A percentile compares a stretch with the other conserved stretches of the same genome.
Evolutionary conservation across 495 filamentous ascomycete species (phyloP).

Genomic region (Penicillium alfredii): DNA sequence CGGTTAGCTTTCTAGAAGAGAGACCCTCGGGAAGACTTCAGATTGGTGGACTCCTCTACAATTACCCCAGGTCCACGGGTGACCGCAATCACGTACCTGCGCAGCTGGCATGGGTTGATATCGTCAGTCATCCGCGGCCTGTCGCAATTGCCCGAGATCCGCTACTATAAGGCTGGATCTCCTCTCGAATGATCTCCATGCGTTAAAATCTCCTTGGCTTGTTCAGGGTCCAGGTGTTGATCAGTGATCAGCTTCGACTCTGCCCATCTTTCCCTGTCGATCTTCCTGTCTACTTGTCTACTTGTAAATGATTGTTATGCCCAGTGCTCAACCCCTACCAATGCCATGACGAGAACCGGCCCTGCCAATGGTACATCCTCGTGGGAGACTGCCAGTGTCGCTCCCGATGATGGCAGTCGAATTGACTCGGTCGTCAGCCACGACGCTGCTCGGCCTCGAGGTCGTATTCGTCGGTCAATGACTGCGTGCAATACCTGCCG

Average conservation of each 20-base stretch:
- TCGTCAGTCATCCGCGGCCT: constrained; percentile 24
- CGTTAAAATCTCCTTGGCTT: constrained; percentile 7
- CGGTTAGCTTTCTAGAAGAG: constrained; percentile 30
- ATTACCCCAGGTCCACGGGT: constrained; percentile 28
- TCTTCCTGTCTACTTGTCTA: background rate
- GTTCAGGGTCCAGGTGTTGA: constrained; percentile 15
- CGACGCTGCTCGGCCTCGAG: constrained; percentile 26
- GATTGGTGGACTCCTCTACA: constrained; percentile 18
- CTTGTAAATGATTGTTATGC: constrained; percentile 11
- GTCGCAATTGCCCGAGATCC: constrained; percentile 29
- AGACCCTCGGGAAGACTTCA: constrained; percentile 5
- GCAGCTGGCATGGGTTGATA: constrained; percentile 24
- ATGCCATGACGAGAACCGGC: constrained; percentile 31
- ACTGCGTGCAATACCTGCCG: constrained; percentile 41
- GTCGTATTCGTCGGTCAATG: constrained; percentile 39
- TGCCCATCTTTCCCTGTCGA: background rate
- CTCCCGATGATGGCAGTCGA: constrained; percentile 25
- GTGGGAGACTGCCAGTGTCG: constrained; percentile 29
- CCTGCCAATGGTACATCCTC: constrained; percentile 19
- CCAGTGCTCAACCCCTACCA: constrained; percentile 1
- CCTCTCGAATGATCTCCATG: constrained; percentile 24
- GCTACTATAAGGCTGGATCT: constrained; percentile 25
- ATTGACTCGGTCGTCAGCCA: constrained; percentile 21
- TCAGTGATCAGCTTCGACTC: constrained; percentile 5
- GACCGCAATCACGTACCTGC: constrained; percentile 28